Base-by-base conservation (phyloP, 1,139 yeast genomes). In the Protomyces arabidopsidicola region DNA sequence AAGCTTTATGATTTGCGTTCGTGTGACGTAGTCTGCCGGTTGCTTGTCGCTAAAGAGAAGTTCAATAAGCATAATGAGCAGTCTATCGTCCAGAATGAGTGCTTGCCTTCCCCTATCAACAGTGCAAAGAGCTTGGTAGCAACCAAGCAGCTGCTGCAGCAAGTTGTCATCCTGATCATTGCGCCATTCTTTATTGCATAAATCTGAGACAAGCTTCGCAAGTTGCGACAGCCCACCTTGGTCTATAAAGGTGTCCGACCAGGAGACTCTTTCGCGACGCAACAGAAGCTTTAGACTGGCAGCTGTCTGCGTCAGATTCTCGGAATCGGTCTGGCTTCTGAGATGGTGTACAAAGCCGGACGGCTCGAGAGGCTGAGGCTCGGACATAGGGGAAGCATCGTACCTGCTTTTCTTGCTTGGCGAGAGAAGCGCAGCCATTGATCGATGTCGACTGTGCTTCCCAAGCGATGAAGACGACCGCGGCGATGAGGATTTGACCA, bases 31-130 rank as follows among this genome's bases (percentile, higher is more conserved):
- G 18, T 53, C 63, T 1, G 65, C 20, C 5, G 68, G 69, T 36
- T 64, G 68, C 20, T 48, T 65, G 10, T 64, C 67, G 18, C 65
- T 55, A 55, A 67, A 67, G 18, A 66, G 53, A 22, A 65, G 52
- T 10, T 54, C 55, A 35, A 63, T 27, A 9, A 65, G 45, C 18
- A 36, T 42, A 1, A 34, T 31, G 45, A 52, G 48, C 22, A 59
- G 45, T 5, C 31, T 2, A 9, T 5, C 48, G 20, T 31, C 16
- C 51, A 31, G 36, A 12, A n/a, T 18, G 31, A 60, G 34, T 6
- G 35, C 39, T 39, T 50, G 45, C 45, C 35, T n/a, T n/a, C 60
- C 61, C n/a, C 31, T 22, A 18, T 53, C 27, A 20, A 48, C 36
- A 8, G 64, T 53, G 12, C 62, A 34, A 8, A 67, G 45, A 5